Base-by-base conservation (phyloP, 768 basidiomycete genomes). In the Suillus paluster region DNA sequence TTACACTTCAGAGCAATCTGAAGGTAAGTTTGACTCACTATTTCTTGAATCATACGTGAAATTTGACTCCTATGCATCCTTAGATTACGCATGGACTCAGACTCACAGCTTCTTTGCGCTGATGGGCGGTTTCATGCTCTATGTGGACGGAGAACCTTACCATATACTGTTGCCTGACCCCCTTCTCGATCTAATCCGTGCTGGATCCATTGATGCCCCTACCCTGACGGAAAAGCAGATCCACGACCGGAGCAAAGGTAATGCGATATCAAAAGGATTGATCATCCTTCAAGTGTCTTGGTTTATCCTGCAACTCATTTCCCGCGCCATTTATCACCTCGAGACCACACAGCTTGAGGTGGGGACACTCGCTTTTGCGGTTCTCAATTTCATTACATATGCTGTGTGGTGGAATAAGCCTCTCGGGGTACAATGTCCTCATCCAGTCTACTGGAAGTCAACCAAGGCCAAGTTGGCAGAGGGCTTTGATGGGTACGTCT, bases 341-440 rank as follows among this genome's bases (percentile, higher is more conserved):
- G 67, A 73, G 1, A 50, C 78, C 12, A 77, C 75, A 7, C 70
- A 76, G 41, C 68, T 80, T 15, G 77, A 80, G 61, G 62, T 79
- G 14, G 64, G 72, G 4, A 80, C 79, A 1, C 33, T 79, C 30
- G 78, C 73, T 0, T 76, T 75, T 55, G 73, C 70, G 2, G 48
- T 69, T 2, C 64, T 79, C 36, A 78, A 73, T 34, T 62, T 70
- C 17, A 60, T 70, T 19, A 72, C 69, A 15, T 80, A 77, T 61
- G 38, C 57, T 0, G 56, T 77, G 1, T 80, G 80, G 79, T 79
- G 75, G 78, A 39, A 71, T 30, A 81, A 81, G 65, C 80, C 79
- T 3, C 68, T 74, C 8, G 73, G 75, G 56, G 73, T 79, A 0
- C 63, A 61, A 12, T 64, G 61, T 12, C 71, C 67, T 12, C 19